Evolutionary conservation across 768 basidiomycete genomes (phyloP), one percentile per base, ranked within the genome.

Genomic region (Xerocomellus chrysenteron): DNA sequence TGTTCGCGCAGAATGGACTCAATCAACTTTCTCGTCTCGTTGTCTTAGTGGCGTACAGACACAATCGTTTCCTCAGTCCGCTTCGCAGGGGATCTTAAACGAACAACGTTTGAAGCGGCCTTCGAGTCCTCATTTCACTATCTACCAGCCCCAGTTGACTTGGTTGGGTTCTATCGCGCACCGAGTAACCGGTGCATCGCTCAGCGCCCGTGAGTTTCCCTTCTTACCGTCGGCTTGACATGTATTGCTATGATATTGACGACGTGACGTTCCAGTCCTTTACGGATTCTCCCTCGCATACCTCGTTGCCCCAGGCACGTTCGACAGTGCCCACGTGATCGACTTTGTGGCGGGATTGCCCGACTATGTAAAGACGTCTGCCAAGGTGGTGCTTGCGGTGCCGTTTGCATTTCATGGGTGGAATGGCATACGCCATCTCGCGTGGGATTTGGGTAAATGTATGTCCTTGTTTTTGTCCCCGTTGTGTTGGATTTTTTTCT

Each of bases 101-200:
- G 73, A 82, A 62, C 95, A 98, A 73, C 90, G 97, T 61, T 75
- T 92, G 48, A 78, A 78, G 47, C 88, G 97, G n/a, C 96, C 97
- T 17, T 90, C 82, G 59, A 91, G 89, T 66, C 97, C 97, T 10
- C 95, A 98, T 73, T 90, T 94, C 70, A 94, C 94, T 54, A 98
- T 99, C 75, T 99, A 99, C 77, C 88, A 95, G 68, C 90, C 89
- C 2, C 92, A 98, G 75, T 74, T 98, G 46, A 98, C 96, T 36
- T 96, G 92, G 92, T 14, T 91, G 52, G 80, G 75, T 5, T 97
- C 94, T 17, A 93, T 96, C 65, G 84, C 81, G 40, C 88, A 98
- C 75, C 90, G 97, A 71, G 72, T 81, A n/a, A 90, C 94, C 12
- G 97, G 96, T 56, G 81, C 74, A 9, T 91, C 78, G 11, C 82